phyloP scores from a whole-genome alignment of 2,329 filamentous ascomycete species.

The Trichoderma lentiforme region DNA sequence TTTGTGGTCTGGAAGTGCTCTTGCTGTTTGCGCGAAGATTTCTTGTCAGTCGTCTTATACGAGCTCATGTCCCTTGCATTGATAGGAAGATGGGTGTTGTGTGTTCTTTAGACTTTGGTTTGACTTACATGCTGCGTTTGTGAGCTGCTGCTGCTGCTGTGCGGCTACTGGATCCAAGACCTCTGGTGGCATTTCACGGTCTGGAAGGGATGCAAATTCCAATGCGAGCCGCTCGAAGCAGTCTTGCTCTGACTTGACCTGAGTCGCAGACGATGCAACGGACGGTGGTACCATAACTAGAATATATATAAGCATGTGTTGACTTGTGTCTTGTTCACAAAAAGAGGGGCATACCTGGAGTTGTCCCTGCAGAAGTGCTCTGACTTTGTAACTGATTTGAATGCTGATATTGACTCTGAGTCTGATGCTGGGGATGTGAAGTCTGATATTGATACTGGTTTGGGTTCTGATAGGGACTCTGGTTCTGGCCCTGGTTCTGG shows the following conservation, averaged over 20 bases:
- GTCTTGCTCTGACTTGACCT: constrained; percentile 27
- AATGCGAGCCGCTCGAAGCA: constrained; percentile 25
- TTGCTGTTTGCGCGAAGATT: neutral
- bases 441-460: neutral
- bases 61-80: neutral
- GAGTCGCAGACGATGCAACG: neutral
- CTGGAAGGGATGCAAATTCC: constrained; percentile 27
- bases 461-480: neutral
- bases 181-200: constrained; percentile 23
- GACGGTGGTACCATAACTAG: neutral
- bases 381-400: neutral
- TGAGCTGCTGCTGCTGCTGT: neutral
- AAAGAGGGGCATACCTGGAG: neutral
- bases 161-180: neutral
- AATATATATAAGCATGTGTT: neutral
- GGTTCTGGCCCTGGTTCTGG: neutral
- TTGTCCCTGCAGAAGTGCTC: neutral
- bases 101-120: neutral
- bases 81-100: neutral
- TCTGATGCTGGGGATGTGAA: neutral
- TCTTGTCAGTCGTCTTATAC: neutral
- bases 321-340: neutral
- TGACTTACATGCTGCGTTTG: neutral
- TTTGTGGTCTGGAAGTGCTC: neutral
- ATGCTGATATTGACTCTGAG: neutral